These are phyloP conservation scores for Citrus sp. DNA, from an alignment of 345 rosid species.

Conservation along the genomic window DNA sequence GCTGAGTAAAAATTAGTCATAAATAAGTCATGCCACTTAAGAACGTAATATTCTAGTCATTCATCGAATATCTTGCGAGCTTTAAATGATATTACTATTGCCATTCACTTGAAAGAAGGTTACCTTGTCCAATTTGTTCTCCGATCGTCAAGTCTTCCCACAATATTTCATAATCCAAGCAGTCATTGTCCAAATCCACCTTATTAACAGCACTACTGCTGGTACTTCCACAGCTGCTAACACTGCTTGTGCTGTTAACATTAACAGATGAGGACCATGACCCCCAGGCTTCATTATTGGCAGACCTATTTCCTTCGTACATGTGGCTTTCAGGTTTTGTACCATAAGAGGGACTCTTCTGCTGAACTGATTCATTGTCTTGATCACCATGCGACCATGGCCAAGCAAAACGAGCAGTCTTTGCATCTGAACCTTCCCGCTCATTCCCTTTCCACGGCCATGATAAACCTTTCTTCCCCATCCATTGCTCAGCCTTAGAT, in stretches of 20 bases:
- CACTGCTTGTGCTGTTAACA: slow-evolving; percentile 87
- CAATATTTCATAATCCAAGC: slow-evolving; percentile 82
- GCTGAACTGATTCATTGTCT: slow-evolving; percentile 44
- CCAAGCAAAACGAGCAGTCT: slow-evolving; percentile 44
- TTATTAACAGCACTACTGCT: slow-evolving; percentile 70
- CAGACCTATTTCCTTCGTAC: slow-evolving; percentile 47
- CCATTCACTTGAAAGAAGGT: slow-evolving; percentile 15
- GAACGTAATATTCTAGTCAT: background rate
- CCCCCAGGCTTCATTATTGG: slow-evolving; percentile 62
- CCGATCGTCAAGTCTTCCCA: slow-evolving; percentile 92
- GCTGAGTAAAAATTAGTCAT: background rate
- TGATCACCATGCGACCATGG: slow-evolving; percentile 60
- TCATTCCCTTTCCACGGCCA: slow-evolving; percentile 99
- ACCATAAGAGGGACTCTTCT: slow-evolving; percentile 35
- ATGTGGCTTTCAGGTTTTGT: slow-evolving; percentile 45
- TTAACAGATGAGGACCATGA: slow-evolving; percentile 78
- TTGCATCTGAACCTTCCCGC: slow-evolving; percentile 59
- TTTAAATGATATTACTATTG: background rate
- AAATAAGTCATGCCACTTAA: background rate
- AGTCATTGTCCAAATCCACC: slow-evolving; percentile 69
- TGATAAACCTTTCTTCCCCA: slow-evolving; percentile 74
- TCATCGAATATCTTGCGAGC: background rate
- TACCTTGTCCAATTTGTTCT: slow-evolving; percentile 95
- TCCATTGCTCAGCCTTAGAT: slow-evolving; percentile 86
- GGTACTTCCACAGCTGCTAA: slow-evolving; percentile 89